Base-by-base conservation (phyloP, 2,329 filamentous ascomycete genomes). In the Epichloe baconii region DNA sequence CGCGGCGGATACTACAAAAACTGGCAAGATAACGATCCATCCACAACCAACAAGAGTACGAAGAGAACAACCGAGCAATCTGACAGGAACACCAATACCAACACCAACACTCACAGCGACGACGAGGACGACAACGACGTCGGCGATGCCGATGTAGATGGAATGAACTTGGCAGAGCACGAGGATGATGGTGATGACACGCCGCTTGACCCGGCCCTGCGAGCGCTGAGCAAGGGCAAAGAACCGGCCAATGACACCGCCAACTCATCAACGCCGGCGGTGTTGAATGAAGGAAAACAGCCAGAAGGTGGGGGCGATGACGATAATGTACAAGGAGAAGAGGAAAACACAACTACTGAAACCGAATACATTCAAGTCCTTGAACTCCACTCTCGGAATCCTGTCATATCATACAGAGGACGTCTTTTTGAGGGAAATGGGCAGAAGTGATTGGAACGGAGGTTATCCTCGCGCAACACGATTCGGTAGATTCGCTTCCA, bases 381-480 rank as follows among this genome's bases (percentile, higher is more conserved):
- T n/a, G 88, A 88, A 31, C 74, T 96, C 3, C 85, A 95, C 65
- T 83, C 83, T 1, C 61, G 70, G 2, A 84, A 86, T 47, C 91
- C 91, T 0, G 71, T 95, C 31, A 76, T 95, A 53, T 85, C 85
- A 21, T 94, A 94, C 67, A 78, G 84, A 52, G 86, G 85, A 34
- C 79, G 83, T 55, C 71, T 94, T 21, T 93, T 90, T 63, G 82
- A 80, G 56, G 91, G 56, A 71, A 80, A 44, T 97, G 91, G 91
- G 78, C 80, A 11, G 81, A 86, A 54, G 85, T 88, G 53, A 79
- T 95, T 43, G 91, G 91, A 37, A 95, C 89, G 0, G 88, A 94
- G 58, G 71, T 90, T 56, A 78, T 95, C 42, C 84, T 96, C 59
- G 76, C 75, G 1, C 68, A 67, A 15, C 76, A 73, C 48, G 59